Percentiles rank a stretch among this genome's conserved stretches.
These are phyloP conservation scores for Salix koriyanagi DNA, from an alignment of 345 rosid species.

Conservation along the genomic window DNA sequence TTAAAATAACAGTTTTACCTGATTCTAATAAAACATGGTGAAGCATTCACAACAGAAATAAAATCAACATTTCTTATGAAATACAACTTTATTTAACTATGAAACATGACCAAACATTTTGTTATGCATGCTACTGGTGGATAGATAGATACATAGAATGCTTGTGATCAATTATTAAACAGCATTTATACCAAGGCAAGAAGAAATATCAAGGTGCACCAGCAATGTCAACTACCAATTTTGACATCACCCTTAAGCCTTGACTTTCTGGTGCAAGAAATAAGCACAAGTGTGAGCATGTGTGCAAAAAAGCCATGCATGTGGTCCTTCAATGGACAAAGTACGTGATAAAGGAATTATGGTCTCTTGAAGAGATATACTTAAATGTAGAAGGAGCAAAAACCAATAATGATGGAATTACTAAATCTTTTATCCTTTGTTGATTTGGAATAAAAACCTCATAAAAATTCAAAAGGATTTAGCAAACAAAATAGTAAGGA, in stretches of 20 bases:
- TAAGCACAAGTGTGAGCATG: neutral
- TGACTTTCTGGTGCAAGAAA: neutral
- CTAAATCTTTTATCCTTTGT: neutral
- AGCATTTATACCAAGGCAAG: neutral
- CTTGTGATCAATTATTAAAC: neutral
- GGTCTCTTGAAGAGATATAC: neutral
- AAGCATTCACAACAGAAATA: neutral
- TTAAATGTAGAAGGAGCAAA: neutral
- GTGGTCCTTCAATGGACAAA: neutral
- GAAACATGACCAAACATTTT: neutral
- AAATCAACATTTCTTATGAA: neutral
- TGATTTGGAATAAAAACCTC: neutral
- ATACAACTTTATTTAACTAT: neutral
- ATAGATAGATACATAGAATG: neutral
- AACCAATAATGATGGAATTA: neutral
- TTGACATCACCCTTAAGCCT: neutral
- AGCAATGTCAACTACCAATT: too few species aligned
- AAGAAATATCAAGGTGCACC: neutral
- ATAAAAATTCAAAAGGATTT: neutral
- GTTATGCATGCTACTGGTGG: neutral
- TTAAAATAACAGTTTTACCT: neutral
- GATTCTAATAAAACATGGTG: too few species aligned
- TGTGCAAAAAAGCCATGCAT: neutral
- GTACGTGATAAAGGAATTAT: neutral
- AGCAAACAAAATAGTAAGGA: neutral